These are phyloP conservation scores for Colletotrichum simmondsii DNA, from an alignment of 2,329 filamentous ascomycete species.

Conservation along the genomic window DNA sequence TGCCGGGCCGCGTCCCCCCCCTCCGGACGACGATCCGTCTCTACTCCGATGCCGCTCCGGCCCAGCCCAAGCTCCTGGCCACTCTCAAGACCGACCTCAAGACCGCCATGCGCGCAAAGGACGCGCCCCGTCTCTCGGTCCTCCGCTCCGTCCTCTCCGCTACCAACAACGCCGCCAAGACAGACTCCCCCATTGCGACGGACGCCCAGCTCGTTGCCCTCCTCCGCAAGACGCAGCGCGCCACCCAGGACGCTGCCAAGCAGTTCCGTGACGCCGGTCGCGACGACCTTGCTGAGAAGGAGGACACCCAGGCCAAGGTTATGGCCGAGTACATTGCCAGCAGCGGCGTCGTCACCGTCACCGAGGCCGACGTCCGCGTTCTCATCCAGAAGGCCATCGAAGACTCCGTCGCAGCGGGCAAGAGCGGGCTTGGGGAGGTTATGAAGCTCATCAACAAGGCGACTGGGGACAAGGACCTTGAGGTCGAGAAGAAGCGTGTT, in stretches of 20 bases:
- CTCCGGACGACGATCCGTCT: constrained; percentile 35
- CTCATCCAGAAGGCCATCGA: constrained; percentile 64
- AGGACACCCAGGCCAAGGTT: constrained; percentile 72
- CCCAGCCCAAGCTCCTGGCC: constrained; percentile 59
- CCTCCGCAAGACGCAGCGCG: constrained; percentile 71
- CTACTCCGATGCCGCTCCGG: constrained; percentile 41
- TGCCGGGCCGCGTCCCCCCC: constrained; percentile 25
- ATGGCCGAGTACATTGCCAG: constrained; percentile 72
- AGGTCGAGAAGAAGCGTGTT: constrained; percentile 73
- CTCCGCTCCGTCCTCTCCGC: constrained; percentile 76
- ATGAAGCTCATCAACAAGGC: constrained; percentile 69
- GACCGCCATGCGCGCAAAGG: constrained; percentile 73
- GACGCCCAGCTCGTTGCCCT: constrained; percentile 77
- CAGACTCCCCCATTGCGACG: constrained; percentile 73
- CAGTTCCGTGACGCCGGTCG: constrained; percentile 75
- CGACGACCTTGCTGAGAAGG: constrained; percentile 76
- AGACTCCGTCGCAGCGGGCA: constrained; percentile 60
- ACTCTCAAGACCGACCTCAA: constrained; percentile 72
- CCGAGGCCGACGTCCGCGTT: constrained; percentile 66
- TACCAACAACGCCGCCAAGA: constrained; percentile 82
- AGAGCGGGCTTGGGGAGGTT: constrained; percentile 66
- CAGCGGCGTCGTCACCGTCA: constrained; percentile 68
- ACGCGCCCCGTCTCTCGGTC: constrained; percentile 72
- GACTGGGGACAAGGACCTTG: constrained; percentile 72
- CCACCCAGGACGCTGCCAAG: constrained; percentile 66